phyloP scores from a whole-genome alignment of 805 yeast genomes.

The Myxozyma kluyveri region DNA sequence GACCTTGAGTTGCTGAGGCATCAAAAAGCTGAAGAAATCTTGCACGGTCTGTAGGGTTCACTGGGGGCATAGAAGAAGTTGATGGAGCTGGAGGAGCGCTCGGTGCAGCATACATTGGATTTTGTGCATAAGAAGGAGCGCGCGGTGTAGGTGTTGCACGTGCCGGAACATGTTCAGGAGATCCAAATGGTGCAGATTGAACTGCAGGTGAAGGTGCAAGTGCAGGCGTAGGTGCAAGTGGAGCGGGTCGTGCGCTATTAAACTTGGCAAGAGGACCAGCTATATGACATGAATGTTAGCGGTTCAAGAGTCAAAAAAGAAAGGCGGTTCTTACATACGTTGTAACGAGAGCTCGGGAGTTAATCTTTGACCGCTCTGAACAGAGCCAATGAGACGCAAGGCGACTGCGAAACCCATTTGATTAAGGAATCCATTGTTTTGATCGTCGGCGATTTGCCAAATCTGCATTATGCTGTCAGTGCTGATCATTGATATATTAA shows the following conservation, averaged over 20 bases:
- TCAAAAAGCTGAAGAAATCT: constrained; percentile 36
- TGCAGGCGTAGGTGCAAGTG: no score
- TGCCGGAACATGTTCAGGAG: no score
- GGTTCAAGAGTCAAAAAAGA: no score
- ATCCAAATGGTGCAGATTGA: no score
- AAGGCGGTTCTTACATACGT: no score
- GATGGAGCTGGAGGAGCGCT: neutral
- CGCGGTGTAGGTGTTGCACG: no score
- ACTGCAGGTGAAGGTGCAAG: no score
- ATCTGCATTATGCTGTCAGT: constrained; percentile 40
- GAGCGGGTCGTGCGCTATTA: neutral
- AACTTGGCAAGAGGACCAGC: constrained; percentile 60
- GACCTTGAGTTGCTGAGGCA: constrained; percentile 10
- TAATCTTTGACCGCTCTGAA: constrained; percentile 68
- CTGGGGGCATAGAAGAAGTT: constrained; percentile 35
- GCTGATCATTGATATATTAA: neutral
- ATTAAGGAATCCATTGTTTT: constrained; percentile 78
- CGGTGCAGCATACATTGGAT: no score
- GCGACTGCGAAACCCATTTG: constrained; percentile 80
- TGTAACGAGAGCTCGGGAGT: constrained; percentile 51
- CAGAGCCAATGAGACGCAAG: constrained; percentile 82
- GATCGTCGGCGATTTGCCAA: constrained; percentile 93
- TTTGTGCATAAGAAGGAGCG: no score
- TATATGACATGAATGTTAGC: constrained; percentile 22
- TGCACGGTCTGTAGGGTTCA: constrained; percentile 39